These are phyloP conservation scores for Silene coronaria DNA, from an alignment of 179 eudicot species.

Conservation along the genomic window DNA sequence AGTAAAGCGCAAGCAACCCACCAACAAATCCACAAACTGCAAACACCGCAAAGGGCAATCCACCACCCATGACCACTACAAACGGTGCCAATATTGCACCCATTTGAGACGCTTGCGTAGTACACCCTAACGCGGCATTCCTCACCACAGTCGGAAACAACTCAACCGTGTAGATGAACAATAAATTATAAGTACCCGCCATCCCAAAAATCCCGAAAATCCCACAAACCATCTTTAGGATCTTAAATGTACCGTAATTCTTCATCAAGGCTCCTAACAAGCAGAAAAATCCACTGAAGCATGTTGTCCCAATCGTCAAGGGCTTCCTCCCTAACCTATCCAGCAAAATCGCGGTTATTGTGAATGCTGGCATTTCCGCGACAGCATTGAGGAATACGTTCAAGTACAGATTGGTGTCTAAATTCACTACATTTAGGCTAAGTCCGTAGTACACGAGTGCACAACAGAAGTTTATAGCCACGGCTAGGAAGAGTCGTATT, in stretches of 20 bases:
- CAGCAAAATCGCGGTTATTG: constrained; percentile 52
- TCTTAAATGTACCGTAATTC: constrained; percentile 43
- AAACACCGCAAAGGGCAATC: constrained; percentile 55
- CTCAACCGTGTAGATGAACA: constrained; percentile 71
- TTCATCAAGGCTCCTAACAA: constrained; percentile 44
- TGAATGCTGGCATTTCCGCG: constrained; percentile 72
- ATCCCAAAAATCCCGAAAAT: constrained; percentile 74
- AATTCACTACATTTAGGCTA: constrained; percentile 70
- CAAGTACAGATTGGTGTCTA: constrained; percentile 64
- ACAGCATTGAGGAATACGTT: constrained; percentile 58
- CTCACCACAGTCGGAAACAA: constrained; percentile 88
- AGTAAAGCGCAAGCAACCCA: constrained; percentile 45
- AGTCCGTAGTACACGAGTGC: constrained; percentile 74
- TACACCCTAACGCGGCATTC: constrained; percentile 70
- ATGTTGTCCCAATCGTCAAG: constrained; percentile 59
- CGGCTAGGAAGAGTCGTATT: constrained; percentile 47
- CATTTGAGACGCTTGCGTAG: constrained; percentile 73
- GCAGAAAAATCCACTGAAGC: constrained; percentile 73
- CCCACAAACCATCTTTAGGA: constrained; percentile 56
- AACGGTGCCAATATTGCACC: constrained; percentile 83
- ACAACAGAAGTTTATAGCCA: constrained; percentile 56
- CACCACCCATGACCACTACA: constrained; percentile 62
- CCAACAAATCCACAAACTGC: constrained; percentile 60
- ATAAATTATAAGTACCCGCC: constrained; percentile 70
- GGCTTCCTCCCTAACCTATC: constrained; percentile 71